Conservation (phyloP, 23 red algal species). For the Gracilaria gracilis region DNA sequence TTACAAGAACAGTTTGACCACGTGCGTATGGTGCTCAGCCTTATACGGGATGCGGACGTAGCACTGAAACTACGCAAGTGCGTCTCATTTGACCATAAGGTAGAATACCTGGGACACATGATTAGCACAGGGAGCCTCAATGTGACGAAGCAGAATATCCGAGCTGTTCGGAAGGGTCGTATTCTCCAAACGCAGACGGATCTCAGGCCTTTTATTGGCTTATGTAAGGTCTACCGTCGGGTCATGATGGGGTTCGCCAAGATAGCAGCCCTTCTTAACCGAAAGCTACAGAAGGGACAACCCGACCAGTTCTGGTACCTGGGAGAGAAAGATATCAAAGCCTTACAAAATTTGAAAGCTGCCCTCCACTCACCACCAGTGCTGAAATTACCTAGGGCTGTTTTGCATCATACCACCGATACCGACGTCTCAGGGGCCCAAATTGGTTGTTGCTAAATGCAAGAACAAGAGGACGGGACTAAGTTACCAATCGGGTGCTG, state of each 20-base stretch:
- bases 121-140: background rate
- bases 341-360: conserved; percentile 41
- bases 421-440: conserved; percentile 10
- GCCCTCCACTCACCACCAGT: conserved; percentile 9
- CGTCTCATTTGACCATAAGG: background rate
- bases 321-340: background rate
- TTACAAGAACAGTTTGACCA: too few species aligned
- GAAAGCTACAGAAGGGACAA: conserved; percentile 13
- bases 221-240: background rate
- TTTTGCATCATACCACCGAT: background rate
- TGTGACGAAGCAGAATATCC: background rate
- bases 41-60: too few species aligned
- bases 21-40: too few species aligned
- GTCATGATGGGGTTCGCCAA: background rate
- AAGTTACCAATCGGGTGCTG: conserved; percentile 39
- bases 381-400: background rate
- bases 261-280: background rate
- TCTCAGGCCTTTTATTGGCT: background rate
- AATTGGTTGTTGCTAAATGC: conserved; percentile 36
- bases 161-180: background rate
- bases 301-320: background rate
- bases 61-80: conserved; percentile 22
- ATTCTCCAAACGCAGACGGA: background rate
- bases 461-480: conserved; percentile 5
- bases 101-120: background rate